Evolutionary conservation across 2,329 filamentous ascomycete species (phyloP).

Genomic region (Tolypocladium album): DNA sequence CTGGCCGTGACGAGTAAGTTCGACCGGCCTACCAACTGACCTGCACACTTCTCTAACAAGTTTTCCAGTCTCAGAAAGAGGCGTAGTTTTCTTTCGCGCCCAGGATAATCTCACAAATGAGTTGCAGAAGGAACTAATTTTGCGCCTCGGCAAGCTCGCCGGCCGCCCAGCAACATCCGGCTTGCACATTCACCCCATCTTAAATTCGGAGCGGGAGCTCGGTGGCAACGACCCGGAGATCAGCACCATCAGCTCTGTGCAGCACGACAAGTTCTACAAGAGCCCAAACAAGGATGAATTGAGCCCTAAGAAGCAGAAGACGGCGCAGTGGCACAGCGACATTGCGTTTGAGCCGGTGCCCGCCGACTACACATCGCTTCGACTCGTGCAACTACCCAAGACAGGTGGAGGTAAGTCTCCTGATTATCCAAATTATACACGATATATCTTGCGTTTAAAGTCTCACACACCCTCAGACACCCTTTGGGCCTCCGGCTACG

Average conservation of each 20-base stretch:
- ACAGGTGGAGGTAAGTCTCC: constrained; percentile 36
- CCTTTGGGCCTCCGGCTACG: constrained; percentile 57
- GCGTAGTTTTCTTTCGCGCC: constrained; percentile 59
- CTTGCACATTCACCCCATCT: constrained; percentile 50
- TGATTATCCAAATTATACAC: neutral
- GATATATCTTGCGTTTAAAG: neutral
- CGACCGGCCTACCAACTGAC: neutral
- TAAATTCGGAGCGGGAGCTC: constrained; percentile 39
- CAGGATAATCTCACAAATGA: constrained; percentile 51
- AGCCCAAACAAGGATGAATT: neutral
- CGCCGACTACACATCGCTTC: constrained; percentile 49
- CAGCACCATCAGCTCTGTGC: constrained; percentile 50
- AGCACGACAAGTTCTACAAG: constrained; percentile 38
- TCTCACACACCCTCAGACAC: constrained; percentile 30
- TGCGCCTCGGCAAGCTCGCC: constrained; percentile 46
- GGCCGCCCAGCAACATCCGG: constrained; percentile 44
- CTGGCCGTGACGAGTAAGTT: constrained; percentile 53
- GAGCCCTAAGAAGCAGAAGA: constrained; percentile 32
- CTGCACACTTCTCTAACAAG: neutral
- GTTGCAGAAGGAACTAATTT: constrained; percentile 54
- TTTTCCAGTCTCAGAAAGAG: constrained; percentile 51
- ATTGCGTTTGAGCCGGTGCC: constrained; percentile 56
- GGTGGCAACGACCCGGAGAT: constrained; percentile 49
- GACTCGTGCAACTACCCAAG: constrained; percentile 40
- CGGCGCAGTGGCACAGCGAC: constrained; percentile 48